These are phyloP conservation scores for Diaporthe sp. DNA, from an alignment of 2,329 filamentous ascomycete species.

Conservation along the genomic window DNA sequence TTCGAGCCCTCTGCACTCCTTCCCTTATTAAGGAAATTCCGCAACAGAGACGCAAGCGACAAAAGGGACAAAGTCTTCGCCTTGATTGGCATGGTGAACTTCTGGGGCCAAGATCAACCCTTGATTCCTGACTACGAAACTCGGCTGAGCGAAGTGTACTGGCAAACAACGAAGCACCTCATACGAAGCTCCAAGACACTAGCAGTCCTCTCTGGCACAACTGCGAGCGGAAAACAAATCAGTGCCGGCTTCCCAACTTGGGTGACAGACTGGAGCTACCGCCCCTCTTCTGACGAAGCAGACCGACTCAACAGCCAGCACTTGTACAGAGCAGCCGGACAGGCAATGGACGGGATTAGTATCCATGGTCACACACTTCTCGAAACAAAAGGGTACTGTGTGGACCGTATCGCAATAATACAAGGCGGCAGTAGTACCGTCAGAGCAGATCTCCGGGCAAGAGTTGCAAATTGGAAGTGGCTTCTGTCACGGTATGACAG, in stretches of 20 bases:
- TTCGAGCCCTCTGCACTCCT: conserved; percentile 7
- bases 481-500: not conserved
- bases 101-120: conserved; percentile 4
- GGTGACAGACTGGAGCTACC: conserved; percentile 25
- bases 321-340: not conserved
- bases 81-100: not conserved
- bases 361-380: conserved; percentile 5
- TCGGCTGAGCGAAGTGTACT: not conserved
- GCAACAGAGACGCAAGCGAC: conserved; percentile 11
- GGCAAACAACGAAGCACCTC: conserved; percentile 8
- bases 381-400: not conserved
- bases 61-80: conserved; percentile 21
- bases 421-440: not conserved
- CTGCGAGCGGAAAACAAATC: not conserved
- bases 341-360: conserved; percentile 25
- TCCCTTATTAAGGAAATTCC: conserved; percentile 9
- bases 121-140: not conserved
- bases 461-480: not conserved
- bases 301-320: not conserved
- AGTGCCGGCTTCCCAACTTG: not conserved
- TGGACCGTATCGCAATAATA: not conserved
- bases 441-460: not conserved
- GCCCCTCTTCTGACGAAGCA: not conserved
- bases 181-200: not conserved
- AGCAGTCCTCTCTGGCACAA: not conserved